phyloP scores from a whole-genome alignment of 257 asterid genomes.

The Vinca minor region DNA sequence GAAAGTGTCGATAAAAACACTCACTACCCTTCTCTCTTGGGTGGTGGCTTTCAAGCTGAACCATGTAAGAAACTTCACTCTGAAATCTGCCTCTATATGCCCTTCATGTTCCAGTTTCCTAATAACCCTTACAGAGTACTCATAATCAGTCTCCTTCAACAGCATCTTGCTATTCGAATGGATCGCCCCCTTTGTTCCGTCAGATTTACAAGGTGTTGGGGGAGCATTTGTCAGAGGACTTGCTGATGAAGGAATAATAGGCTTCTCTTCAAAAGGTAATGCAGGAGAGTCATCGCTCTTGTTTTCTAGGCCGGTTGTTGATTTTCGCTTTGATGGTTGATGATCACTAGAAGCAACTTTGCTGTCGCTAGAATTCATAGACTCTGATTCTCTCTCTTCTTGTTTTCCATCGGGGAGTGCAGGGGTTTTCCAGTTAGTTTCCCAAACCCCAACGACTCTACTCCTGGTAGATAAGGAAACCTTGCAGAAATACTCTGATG shows the following conservation, averaged over 20 bases:
- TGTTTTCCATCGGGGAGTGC: constrained; percentile 15
- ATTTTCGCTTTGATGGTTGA: constrained; percentile 16
- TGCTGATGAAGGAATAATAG: constrained; percentile 7
- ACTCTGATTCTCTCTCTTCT: constrained; percentile 20
- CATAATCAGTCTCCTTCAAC: constrained; percentile 39
- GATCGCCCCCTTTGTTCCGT: constrained; percentile 19
- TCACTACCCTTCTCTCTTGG: constrained; percentile 54
- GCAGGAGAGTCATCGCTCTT: constrained; percentile 12
- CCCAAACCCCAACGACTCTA: constrained; percentile 18
- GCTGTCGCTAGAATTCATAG: constrained; percentile 30
- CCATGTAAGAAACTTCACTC: constrained; percentile 80
- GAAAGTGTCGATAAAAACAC: constrained; percentile 58
- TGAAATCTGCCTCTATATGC: constrained; percentile 44
- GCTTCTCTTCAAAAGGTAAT: constrained; percentile 17
- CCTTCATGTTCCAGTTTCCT: constrained; percentile 70
- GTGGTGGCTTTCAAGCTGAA: constrained; percentile 63
- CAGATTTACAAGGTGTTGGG: constrained; percentile 25
- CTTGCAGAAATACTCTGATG: constrained; percentile 28
- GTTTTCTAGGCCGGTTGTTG: constrained; percentile 15
- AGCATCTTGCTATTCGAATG: constrained; percentile 8
- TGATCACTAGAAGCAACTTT: constrained; percentile 21
- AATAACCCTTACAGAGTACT: constrained; percentile 64
- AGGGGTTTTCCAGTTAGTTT: constrained; percentile 26
- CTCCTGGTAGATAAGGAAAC: constrained; percentile 21
- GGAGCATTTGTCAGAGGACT: constrained; percentile 28